phyloP scores from a whole-genome alignment of 2,329 filamentous ascomycete genomes.

The Fusarium anguioides region DNA sequence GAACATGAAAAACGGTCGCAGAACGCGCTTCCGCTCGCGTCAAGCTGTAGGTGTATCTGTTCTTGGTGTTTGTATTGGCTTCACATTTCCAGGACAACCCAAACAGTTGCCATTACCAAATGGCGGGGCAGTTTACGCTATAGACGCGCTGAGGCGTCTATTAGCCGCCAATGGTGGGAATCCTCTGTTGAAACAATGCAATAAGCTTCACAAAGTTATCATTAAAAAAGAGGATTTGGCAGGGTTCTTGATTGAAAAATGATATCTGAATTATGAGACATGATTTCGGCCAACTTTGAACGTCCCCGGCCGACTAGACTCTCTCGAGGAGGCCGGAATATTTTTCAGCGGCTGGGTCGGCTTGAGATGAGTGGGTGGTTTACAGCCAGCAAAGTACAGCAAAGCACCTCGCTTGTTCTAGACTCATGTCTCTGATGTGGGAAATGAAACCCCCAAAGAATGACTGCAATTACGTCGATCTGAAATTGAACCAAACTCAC shows the following conservation, averaged over 20 bases:
- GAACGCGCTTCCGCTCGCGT: conserved; percentile 32
- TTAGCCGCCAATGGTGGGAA: conserved; percentile 36
- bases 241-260: not conserved
- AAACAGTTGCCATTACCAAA: conserved; percentile 1
- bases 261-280: conserved; percentile 10
- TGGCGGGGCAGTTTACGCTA: conserved; percentile 37
- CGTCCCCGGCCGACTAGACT: not conserved
- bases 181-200: conserved; percentile 15
- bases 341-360: conserved; percentile 38
- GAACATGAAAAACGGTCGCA: conserved; percentile 60
- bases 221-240: not conserved
- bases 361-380: conserved; percentile 28
- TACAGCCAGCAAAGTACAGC: conserved; percentile 2
- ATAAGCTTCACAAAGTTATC: not conserved
- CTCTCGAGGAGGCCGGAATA: not conserved
- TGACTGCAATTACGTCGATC: conserved; percentile 24
- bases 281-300: not conserved
- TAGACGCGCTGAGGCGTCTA: conserved; percentile 40
- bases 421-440: conserved; percentile 29
- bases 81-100: conserved; percentile 26
- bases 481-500: conserved; percentile 32
- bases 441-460: conserved; percentile 31
- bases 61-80: conserved; percentile 29
- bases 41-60: conserved; percentile 23
- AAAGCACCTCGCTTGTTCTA: conserved; percentile 18